Base-by-base conservation (phyloP, 805 yeast genomes). In the Candida quercuum region DNA sequence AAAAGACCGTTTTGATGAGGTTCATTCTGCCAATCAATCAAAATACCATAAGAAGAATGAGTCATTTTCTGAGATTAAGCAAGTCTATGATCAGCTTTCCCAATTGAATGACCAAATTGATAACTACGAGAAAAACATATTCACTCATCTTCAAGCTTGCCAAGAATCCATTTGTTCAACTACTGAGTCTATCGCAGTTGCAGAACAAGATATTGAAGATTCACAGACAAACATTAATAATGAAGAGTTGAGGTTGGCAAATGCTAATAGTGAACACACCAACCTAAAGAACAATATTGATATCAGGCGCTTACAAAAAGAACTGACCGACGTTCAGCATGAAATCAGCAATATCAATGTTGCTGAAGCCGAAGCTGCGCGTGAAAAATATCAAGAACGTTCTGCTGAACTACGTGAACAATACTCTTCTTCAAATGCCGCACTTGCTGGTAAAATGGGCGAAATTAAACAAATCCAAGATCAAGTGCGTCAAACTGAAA, bases 391-490 rank as follows among this genome's bases (percentile, higher is more conserved):
- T 53, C 81, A 84, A 48, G 60, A 66, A 10, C 71, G 74, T 40
- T 72, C 88, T 3, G 57, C 61, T 30, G 48, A 56, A n/a, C 60
- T 88, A 25, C 63, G 72, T 38, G 63, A 64, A 13, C 54, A 63
- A 27, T 75, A 78, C 37, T 69, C 84, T 13, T 60, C 60, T 4
- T 56, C 84, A 29, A 82, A 78, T 42, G 71, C 88, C 1, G 67
- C 66, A 36, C 78, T 84, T 48, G 84, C 95, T 3, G 80, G 87
- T 11, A 83, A 81, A 48, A 59, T 77, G 17, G 99, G 99, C 16
- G 98, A 91, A 57, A 72, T 86, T 28, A 79, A 78, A 42, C 97
- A 91, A 53, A 67, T 93, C 43, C 76, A 78, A 33, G 86, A 78
- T 46, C 96, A 88, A 51, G 69, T 82, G 5, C 60, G 59, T 17